These are phyloP conservation scores for Trichoderma gamsii DNA, from an alignment of 495 filamentous ascomycete species.

Conservation along the genomic window DNA sequence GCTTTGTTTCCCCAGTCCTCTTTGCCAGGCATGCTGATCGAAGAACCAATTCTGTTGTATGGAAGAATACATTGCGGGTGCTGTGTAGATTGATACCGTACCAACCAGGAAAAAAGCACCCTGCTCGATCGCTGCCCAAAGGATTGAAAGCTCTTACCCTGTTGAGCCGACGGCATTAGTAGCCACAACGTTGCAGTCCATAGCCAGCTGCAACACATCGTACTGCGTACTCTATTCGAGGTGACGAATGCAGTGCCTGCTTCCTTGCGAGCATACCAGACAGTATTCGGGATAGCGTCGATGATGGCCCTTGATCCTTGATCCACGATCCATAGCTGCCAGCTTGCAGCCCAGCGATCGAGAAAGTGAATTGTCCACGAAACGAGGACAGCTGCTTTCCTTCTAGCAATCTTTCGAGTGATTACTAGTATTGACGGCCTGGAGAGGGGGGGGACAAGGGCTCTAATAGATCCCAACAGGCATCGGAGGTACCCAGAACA, in stretches of 20 bases:
- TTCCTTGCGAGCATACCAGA: not conserved
- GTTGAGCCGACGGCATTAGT: conserved; percentile 9
- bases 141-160: conserved; percentile 4
- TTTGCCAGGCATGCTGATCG: not conserved
- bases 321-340: not conserved
- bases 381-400: not conserved
- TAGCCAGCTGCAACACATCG: not conserved
- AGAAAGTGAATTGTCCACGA: not conserved
- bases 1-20: too few relatives aligned
- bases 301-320: not conserved
- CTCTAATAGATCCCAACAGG: not conserved
- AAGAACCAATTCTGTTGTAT: not conserved
- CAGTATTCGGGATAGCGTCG: not conserved
- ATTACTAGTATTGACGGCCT: not conserved
- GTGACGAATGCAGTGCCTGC: not conserved
- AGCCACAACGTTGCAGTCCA: not conserved
- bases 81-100: not conserved
- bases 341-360: too few relatives aligned
- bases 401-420: not conserved
- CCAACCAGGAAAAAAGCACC: too few relatives aligned
- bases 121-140: conserved; percentile 3
- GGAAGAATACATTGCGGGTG: not conserved
- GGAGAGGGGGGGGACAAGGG: not conserved
- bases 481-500: not conserved
- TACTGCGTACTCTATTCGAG: not conserved